phyloP scores from a whole-genome alignment of 176 grass and related monocot genomes.

The Bothriochloa decipiens region DNA sequence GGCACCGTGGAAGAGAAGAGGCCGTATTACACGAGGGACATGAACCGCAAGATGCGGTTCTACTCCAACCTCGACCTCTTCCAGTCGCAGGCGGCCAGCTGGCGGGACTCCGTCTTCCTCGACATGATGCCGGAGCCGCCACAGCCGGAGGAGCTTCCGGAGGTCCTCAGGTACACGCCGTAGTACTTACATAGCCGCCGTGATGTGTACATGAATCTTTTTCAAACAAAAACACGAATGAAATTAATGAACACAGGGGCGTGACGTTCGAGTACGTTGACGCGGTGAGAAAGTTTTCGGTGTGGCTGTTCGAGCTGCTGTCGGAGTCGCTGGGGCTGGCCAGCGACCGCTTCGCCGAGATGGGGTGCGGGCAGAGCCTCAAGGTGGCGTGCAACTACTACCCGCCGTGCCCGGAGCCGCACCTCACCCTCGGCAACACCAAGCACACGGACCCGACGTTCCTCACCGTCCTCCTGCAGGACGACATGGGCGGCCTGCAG shows the following conservation, averaged over 20 bases:
- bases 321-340: background rate
- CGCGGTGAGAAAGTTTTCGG: background rate
- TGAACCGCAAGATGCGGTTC: background rate
- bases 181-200: no score
- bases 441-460: background rate
- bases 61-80: constrained; percentile 5
- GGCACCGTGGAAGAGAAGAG: background rate
- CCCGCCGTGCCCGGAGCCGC: constrained; percentile 49
- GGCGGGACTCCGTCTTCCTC: background rate
- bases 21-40: background rate
- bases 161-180: background rate
- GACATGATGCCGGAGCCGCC: background rate
- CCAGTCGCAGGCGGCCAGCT: background rate
- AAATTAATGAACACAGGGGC: background rate
- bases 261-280: background rate
- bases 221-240: no score
- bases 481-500: constrained; percentile 11
- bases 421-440: constrained; percentile 11
- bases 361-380: constrained; percentile 2
- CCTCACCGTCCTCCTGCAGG: constrained; percentile 4
- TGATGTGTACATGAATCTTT: no score
- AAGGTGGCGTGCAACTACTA: constrained; percentile 38
- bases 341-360: background rate
- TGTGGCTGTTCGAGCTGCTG: background rate
- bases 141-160: background rate